Evolutionary conservation across 179 eudicot species (phyloP), one percentile per base, ranked within the genome.

Genomic region (Monotropa hypopitys): DNA sequence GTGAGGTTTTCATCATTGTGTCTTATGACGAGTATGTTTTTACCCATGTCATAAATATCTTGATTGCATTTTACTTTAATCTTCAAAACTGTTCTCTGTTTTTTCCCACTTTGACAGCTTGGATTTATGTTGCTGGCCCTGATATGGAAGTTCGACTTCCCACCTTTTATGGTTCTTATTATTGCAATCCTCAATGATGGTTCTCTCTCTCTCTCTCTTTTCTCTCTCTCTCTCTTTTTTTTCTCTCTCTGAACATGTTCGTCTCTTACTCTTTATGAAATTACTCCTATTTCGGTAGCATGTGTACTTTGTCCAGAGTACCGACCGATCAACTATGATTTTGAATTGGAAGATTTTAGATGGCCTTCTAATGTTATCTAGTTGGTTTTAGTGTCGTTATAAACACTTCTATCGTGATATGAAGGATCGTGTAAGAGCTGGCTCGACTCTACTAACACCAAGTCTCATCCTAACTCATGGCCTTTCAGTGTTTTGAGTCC

Each of bases 111-210:
- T 56, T 26, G 80, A 70, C 82, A 93, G 98, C 91, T 93, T 76
- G 97, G 98, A 16, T 93, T 93, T 86, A 85, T 93, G 98, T 80
- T 93, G 79, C 89, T 93, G 56, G 97, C 98, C 42, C 93, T 93
- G 53, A 84, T 93, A 76, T 93, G 97, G 97, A 86, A 84, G 83
- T 92, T 92, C 65, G 96, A 92, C 73, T 92, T 93, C 74, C 97
- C 98, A 67, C 98, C 98, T 74, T 93, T 93, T 62, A 93, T 93
- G 98, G 98, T 93, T 77, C 93, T 93, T 81, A 90, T 91, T 78
- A 93, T 93, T 81, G 98, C 97, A 69, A 93, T 93, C 81, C 93
- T 93, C 65, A 91, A 93, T 78, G 98, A 93, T 83, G 98, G 98
- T 53, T 2, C 30, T 6, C n/a, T 18, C 70, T 65, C 65, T 21